Base-by-base conservation (phyloP, 768 basidiomycete species). In the Cantharellus anzutake region DNA sequence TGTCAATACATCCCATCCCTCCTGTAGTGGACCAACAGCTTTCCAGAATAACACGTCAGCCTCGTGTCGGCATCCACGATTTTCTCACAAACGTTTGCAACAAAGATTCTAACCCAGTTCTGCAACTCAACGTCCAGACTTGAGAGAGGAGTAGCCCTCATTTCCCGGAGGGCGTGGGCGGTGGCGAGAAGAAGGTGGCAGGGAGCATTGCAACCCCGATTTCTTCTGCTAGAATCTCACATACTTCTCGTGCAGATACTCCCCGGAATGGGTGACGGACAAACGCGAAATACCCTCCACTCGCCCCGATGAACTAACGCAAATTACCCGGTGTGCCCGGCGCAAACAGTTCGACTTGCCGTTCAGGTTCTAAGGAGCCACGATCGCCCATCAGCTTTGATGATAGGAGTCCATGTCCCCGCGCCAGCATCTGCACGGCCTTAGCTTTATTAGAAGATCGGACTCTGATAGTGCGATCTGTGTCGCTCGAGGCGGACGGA, bases 101-200 rank as follows among this genome's bases (percentile, higher is more conserved):
- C 82, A 5, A 84, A 85, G 68, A 90, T 84, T 59, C 86, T 75
- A 39, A 89, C 71, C 83, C 84, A 89, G 59, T 76, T 70, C 42
- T 79, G 14, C 7, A 55, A 37, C 52, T 55, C 52, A 1, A 37
- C 7, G 7, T 29, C 20, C 20, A 29, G 20, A 29, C 20, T 29
- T 29, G 20, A 29, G 20, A 29, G 20, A 29, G 20, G 20, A 29
- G 20, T 29, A 68, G 1, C 44, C 29, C 61, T 42, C 68, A 66
- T 57, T 66, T 60, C 48, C 53, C 66, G 51, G 60, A 51, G 37
- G 61, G 63, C 14, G 58, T 58, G 56, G 60, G 63, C 39, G 51
- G 60, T 65, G 3, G 70, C 67, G 68, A 68, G 65, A 87, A 86
- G 68, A 87, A 86, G 0, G 70, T 70, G 1, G 77, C 80, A 1